Evolutionary conservation across 345 rosid genomes (phyloP).

Genomic region (Luvunga scandens): DNA sequence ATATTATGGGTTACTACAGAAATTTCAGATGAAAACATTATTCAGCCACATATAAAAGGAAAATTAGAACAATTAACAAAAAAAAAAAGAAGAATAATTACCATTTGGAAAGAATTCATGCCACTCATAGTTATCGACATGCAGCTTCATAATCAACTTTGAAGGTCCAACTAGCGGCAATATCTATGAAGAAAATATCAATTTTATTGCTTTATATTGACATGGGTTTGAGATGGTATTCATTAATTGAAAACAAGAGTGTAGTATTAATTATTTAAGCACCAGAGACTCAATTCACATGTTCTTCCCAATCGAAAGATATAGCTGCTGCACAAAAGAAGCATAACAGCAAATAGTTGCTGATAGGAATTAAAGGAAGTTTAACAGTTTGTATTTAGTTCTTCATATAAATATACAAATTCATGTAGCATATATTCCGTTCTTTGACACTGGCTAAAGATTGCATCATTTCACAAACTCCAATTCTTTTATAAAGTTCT

Average conservation of each 20-base stretch:
- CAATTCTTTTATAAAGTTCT: background rate
- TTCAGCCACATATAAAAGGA: slow-evolving; percentile 8
- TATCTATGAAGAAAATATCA: slow-evolving; percentile 52
- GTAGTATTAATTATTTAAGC: background rate
- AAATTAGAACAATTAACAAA: background rate
- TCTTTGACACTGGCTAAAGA: slow-evolving; percentile 1
- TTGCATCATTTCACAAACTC: background rate
- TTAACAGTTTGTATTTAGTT: background rate
- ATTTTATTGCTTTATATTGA: background rate
- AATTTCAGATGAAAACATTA: slow-evolving; percentile 21
- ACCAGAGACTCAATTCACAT: background rate
- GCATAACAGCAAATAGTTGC: background rate
- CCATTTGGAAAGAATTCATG: slow-evolving; percentile 88
- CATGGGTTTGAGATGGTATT: background rate
- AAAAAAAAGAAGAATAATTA: slow-evolving; percentile 23
- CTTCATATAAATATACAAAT: background rate
- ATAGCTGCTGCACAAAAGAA: background rate
- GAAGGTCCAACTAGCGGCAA: slow-evolving; percentile 85
- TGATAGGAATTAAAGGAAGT: slow-evolving; percentile 1
- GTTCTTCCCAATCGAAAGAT: slow-evolving; percentile 7
- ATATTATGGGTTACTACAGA: slow-evolving; percentile 69
- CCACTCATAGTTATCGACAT: slow-evolving; percentile 65
- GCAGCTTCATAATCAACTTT: slow-evolving; percentile 67
- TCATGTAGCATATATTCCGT: background rate
- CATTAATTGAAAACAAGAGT: background rate